phyloP scores from a whole-genome alignment of 345 rosid genomes.

The Citrus sinensis region DVS_A1.0 CM039167.1:6462501-6463000 shows the following conservation, averaged over 20 bases:
- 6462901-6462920: background rate
- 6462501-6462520: constrained; percentile 64
- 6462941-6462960: background rate
- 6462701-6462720: constrained; percentile 94
- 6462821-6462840: background rate
- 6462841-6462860: background rate
- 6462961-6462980: background rate
- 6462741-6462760: constrained; percentile 35
- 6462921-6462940: background rate
- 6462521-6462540: constrained; percentile 79
- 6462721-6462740: constrained; percentile 90
- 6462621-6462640: constrained; percentile 87
- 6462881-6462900: background rate
- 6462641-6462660: constrained; percentile 72
- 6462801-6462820: background rate
- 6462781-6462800: constrained; percentile 1
- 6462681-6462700: constrained; percentile 69
- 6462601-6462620: constrained; percentile 95
- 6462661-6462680: constrained; percentile 91
- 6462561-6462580: constrained; percentile 84
- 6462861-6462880: background rate
- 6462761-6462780: constrained; percentile 5
- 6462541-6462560: constrained; percentile 93
- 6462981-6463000: background rate
- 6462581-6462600: constrained; percentile 84